phyloP scores from a whole-genome alignment of 2,329 filamentous ascomycete species.

The Penicillium sp. region DNA sequence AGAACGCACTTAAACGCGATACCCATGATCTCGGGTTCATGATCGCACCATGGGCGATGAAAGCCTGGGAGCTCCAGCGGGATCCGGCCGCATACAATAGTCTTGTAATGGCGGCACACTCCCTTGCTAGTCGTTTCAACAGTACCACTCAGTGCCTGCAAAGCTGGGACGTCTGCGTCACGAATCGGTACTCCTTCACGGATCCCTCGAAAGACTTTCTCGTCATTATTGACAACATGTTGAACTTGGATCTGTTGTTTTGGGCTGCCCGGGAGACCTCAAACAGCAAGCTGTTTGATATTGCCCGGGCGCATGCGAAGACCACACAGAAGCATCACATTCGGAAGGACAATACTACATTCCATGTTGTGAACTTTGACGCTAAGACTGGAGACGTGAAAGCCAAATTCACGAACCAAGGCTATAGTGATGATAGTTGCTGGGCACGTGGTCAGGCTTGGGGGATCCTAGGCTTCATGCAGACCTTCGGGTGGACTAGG shows the following conservation, averaged over 20 bases:
- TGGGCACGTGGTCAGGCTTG: conserved; percentile 35
- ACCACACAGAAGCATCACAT: conserved; percentile 48
- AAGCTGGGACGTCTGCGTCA: conserved; percentile 52
- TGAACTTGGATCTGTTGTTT: conserved; percentile 48
- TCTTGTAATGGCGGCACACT: conserved; percentile 42
- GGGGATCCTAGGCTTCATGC: conserved; percentile 40
- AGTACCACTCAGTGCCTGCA: conserved; percentile 40
- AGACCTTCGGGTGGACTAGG: conserved; percentile 46
- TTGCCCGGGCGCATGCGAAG: conserved; percentile 42
- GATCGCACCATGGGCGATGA: conserved; percentile 52
- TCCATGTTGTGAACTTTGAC: conserved; percentile 45
- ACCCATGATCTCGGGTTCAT: conserved; percentile 62
- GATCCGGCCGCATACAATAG: conserved; percentile 40
- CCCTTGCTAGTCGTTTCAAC: conserved; percentile 45
- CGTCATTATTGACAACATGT: conserved; percentile 51
- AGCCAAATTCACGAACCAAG: conserved; percentile 32
- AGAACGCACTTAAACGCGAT: conserved; percentile 50
- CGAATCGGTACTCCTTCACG: conserved; percentile 31
- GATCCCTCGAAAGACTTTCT: conserved; percentile 45
- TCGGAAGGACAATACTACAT: conserved; percentile 33
- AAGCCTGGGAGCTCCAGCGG: conserved; percentile 52
- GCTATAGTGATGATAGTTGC: conserved; percentile 29
- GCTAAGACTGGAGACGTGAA: conserved; percentile 45
- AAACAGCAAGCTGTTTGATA: conserved; percentile 24
- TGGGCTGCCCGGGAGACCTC: conserved; percentile 41